Evolutionary conservation across 192 early-diverging fungal genomes (phyloP).

Genomic region (Coemansia sp.): DNA sequence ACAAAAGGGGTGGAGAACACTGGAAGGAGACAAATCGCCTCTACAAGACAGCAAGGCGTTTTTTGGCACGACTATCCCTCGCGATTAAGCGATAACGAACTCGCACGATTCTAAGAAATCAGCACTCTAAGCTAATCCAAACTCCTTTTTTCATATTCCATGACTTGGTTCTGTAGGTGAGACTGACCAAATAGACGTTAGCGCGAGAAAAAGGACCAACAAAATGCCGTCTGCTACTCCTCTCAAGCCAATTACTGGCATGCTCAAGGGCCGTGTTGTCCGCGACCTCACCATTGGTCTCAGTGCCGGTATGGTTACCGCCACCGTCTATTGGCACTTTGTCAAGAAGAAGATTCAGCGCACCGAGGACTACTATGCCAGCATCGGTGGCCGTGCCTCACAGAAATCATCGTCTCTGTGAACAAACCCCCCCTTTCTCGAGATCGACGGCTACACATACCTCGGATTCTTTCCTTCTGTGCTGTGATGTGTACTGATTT

Average conservation of each 20-base stretch:
- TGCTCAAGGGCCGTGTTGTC: slow-evolving; percentile 48
- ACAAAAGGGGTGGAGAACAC: too few relatives aligned
- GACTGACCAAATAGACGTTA: background rate
- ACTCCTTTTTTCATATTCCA: too few relatives aligned
- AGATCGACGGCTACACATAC: too few relatives aligned
- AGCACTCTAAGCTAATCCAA: too few relatives aligned
- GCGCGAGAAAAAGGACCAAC: background rate
- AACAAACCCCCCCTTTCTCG: background rate
- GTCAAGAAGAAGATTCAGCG: slow-evolving; percentile 46
- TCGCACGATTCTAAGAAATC: too few relatives aligned
- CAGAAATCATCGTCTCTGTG: slow-evolving; percentile 12
- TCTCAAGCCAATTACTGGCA: slow-evolving; percentile 53
- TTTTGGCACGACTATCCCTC: too few relatives aligned
- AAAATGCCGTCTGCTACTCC: slow-evolving; percentile 56
- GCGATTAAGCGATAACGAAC: too few relatives aligned
- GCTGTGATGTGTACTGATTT: too few relatives aligned
- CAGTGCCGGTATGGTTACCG: slow-evolving; percentile 31
- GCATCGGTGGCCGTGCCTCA: slow-evolving; percentile 38
- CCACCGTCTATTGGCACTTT: slow-evolving; percentile 51
- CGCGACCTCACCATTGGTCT: slow-evolving; percentile 51
- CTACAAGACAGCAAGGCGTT: too few relatives aligned
- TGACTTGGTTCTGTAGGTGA: too few relatives aligned
- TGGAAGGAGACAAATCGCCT: too few relatives aligned
- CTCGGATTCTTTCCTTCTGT: too few relatives aligned
- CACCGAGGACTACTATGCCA: slow-evolving; percentile 52